Evolutionary conservation across 768 basidiomycete genomes (phyloP), one percentile per base, ranked within the genome.

Genomic region (Tylopilus vinaceipallidus): DNA sequence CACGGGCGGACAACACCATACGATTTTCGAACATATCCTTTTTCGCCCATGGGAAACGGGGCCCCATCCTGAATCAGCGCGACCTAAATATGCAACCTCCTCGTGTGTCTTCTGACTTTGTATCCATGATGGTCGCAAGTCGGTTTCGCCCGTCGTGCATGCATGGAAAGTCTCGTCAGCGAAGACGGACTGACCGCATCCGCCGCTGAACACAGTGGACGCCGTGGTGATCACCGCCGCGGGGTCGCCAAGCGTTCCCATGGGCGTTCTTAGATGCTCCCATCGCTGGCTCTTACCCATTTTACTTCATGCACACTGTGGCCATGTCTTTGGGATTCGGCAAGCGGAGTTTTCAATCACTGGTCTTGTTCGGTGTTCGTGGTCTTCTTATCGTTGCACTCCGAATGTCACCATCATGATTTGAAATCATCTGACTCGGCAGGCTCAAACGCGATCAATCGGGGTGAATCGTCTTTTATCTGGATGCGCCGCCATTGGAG

Each of bases 101-200:
- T 3, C 30, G n/a, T 30, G 37, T 17, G 6, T 17, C 38, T n/a
- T 23, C 44, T 44, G 44, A 45, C 47, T 14, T 6, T 32, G 6
- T 20, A 26, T 39, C 61, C 60, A 47, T 61, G 24, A 58, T 58
- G 58, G 53, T 49, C 58, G 53, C 53, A 51, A 42, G 19, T 8
- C 34, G 30, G 9, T 13, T 44, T 2, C 20, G 24, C 13, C 6
- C 20, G 3, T 42, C 30, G 38, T 37, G 37, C 12, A 16, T 12
- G 30, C n/a, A n/a, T n/a, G n/a, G n/a, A n/a, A n/a, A n/a, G n/a
- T n/a, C 26, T 24, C 38, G 17, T 36, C 23, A 16, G 32, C 36
- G 23, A 24, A 6, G 47, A 40, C 14, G 12, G 33, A n/a, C 37
- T 39, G 4, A 26, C 23, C 50, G 16, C 34, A 12, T 9, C n/a